Evolutionary conservation across 2,329 filamentous ascomycete species (phyloP), one percentile per base, ranked within the genome.

Genomic region (Aspergillus sp.): DNA sequence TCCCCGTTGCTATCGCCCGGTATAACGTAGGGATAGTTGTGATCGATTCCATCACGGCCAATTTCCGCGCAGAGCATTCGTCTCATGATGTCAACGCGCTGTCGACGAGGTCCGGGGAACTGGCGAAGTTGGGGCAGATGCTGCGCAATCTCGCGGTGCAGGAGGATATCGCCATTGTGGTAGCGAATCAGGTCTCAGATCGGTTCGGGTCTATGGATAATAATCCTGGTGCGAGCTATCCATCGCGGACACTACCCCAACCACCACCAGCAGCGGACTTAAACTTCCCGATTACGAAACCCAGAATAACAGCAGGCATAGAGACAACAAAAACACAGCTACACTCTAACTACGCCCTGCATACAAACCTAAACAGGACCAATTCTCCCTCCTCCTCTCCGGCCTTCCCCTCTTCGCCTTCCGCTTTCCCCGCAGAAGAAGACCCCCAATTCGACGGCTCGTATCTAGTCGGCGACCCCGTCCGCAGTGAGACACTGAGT

Each of bases 111-210:
- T 83, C 84, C 52, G 75, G 79, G 43, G 86, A 94, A 61, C 79
- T 98, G 44, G 77, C 88, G 10, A 82, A 83, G 29, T 73, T 95
- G 75, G 56, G 91, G 33, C 79, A 83, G 36, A 73, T 88, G 43
- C 74, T 98, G 26, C 81, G 89, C 33, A 78, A 83, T 35, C 71
- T 97, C 1, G 93, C 93, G 1, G 78, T 80, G 34, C 79, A 77
- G 38, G 74, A 94, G 59, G 76, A 84, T 53, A 73, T 96, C 41
- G 90, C 89, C 27, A 77, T 98, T 29, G 89, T 98, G 1, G 86
- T 96, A 3, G 86, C 91, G 4, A 98, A 98, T 63, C 93, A 98
- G 67, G 91, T 98, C 29, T 86, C 88, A 4, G 93, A 98, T 68
- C 83, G 89, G 4, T 94, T 98, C 53, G 70, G 26, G 10, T n/a